Base-by-base conservation (phyloP, 176 grass and related monocot species). In the Zizania latifolia region DNA sequence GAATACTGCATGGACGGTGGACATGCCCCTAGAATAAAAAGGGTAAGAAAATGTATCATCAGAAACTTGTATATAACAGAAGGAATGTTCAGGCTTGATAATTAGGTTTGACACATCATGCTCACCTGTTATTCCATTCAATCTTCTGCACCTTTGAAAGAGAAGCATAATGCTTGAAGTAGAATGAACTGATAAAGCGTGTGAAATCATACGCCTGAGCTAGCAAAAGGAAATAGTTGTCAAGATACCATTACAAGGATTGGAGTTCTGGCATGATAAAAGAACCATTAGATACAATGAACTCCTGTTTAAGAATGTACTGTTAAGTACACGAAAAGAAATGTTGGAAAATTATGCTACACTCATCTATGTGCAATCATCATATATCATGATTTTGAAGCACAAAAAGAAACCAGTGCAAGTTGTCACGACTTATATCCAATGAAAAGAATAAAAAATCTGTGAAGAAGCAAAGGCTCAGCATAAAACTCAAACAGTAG, bases 91-190 rank as follows among this genome's bases (percentile, higher is more conserved):
- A 19, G 76, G 12, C 2, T 51, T 53, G 48, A 8, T 1, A 72
- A 81, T 10, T 58, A 58, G 37, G 68, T 45, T 72, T 77, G 57
- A 32, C 31, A 24, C 71, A 17, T 24, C 46, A 39, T 32, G 39
- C 67, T 77, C 70, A 94, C 94, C 94, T 86, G 57, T 98, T 98
- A 72, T 92, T 98, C 94, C 94, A 98, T 82, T 98, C 94, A 32
- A 98, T 83, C 53, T 85, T 87, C 41, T 85, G 75, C 73, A 93
- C 92, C 57, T 98, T 92, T 50, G 86, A 86, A 79, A 98, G 94
- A 75, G 94, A 94, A 56, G 72, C 40, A 62, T 94, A 98, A 70
- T 81, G 76, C 74, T 98, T 94, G 86, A 72, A 98, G 76, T 87
- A 89, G 54, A 87, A 78, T 70, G 91, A 85, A 85, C 88, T 94